Percentiles rank a stretch among this genome's conserved stretches.
Evolutionary conservation across 768 basidiomycete species (phyloP).

Genomic region (Boletellus emodensis): DNA sequence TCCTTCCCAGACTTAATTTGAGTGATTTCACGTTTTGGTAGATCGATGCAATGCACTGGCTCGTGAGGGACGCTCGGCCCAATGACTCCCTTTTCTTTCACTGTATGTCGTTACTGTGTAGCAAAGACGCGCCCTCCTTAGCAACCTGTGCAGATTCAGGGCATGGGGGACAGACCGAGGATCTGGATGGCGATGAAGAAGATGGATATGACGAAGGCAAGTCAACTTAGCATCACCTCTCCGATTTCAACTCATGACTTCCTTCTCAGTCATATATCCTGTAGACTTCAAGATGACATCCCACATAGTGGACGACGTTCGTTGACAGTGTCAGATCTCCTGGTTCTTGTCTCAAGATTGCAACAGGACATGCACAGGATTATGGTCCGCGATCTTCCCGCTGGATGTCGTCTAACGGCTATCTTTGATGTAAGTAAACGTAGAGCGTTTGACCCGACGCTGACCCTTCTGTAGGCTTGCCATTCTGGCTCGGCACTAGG

Average conservation of each 20-base stretch:
- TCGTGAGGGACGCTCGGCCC: slow-evolving; percentile 73
- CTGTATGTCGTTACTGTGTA: slow-evolving; percentile 42
- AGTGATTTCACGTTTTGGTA: slow-evolving; percentile 22
- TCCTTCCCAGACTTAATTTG: slow-evolving; percentile 1
- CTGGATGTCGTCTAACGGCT: slow-evolving; percentile 84
- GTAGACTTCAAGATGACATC: slow-evolving; percentile 62
- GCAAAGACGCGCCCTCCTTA: neutral
- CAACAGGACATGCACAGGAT: slow-evolving; percentile 66
- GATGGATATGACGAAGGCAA: slow-evolving; percentile 80
- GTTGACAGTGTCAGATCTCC: slow-evolving; percentile 20
- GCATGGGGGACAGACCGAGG: slow-evolving; percentile 89
- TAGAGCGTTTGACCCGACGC: neutral
- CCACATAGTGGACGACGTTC: slow-evolving; percentile 87
- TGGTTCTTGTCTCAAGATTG: slow-evolving; percentile 2
- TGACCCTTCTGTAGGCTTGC: slow-evolving; percentile 52
- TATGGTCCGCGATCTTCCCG: slow-evolving; percentile 76
- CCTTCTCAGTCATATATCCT: slow-evolving; percentile 74
- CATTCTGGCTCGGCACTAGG: slow-evolving; percentile 89
- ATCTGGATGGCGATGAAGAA: slow-evolving; percentile 75
- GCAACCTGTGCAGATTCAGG: slow-evolving; percentile 62
- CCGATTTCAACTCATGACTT: neutral
- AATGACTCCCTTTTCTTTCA: slow-evolving; percentile 92
- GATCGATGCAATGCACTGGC: slow-evolving; percentile 86
- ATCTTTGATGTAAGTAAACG: slow-evolving; percentile 63
- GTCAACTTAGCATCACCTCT: slow-evolving; percentile 6